A percentile compares a stretch with the other conserved stretches of the same genome.
These are phyloP conservation scores for Linnemannia exigua DNA, from an alignment of 192 early-diverging fungal species.

Conservation along the genomic window DNA sequence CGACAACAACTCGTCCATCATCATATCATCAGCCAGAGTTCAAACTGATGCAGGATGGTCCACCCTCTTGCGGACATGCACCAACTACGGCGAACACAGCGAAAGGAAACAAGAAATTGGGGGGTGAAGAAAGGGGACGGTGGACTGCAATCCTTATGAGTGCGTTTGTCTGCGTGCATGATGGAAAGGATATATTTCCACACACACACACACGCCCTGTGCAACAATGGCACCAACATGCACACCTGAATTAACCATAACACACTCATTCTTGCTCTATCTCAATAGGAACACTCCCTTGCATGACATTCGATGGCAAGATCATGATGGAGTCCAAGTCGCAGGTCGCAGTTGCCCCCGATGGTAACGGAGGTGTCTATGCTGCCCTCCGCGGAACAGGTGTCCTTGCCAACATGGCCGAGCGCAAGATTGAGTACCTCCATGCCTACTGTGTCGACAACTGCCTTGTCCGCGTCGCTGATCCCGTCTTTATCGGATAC, in stretches of 20 bases:
- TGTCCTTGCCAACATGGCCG: conserved; percentile 81
- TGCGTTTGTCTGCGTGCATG: neutral
- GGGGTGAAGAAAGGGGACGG: neutral
- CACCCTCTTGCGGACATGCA: neutral
- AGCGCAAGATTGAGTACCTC: conserved; percentile 85
- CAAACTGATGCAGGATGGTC: too few relatives aligned
- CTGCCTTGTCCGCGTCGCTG: conserved; percentile 96
- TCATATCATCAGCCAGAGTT: neutral
- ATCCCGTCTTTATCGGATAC: conserved; percentile 96
- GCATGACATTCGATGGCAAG: conserved; percentile 90
- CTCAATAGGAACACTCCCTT: conserved; percentile 83
- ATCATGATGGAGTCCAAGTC: conserved; percentile 87
- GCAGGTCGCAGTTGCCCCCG: conserved; percentile 84
- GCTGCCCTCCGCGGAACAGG: conserved; percentile 87
- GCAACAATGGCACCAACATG: neutral
- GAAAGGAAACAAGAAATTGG: neutral
- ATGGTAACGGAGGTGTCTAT: conserved; percentile 96
- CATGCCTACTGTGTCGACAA: conserved; percentile 99
- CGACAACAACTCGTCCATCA: neutral
- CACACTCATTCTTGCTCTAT: neutral
- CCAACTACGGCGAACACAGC: neutral
- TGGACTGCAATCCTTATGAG: neutral
- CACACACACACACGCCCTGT: conserved; percentile 10
- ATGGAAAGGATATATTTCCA: neutral
- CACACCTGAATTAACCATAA: neutral